Evolutionary conservation across 2,329 filamentous ascomycete genomes (phyloP), one percentile per base, ranked within the genome.

Genomic region (Xylaria sp.): DNA sequence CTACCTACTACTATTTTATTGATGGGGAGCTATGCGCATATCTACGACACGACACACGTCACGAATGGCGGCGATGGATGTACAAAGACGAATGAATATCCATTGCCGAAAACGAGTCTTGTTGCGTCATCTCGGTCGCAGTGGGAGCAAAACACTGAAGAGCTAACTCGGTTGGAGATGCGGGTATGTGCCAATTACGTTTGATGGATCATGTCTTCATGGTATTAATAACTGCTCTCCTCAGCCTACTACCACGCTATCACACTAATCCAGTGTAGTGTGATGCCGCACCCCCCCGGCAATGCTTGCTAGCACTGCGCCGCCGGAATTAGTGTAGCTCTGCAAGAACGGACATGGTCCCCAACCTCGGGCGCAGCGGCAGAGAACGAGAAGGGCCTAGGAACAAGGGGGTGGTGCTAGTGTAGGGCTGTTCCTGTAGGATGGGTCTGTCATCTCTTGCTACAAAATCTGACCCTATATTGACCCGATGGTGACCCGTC

Each of bases 281-380:
- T 2, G 9, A 25, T 25, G 25, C 15, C 15, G 46, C 28, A 28
- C 56, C 9, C 54, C 33, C 39, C 56, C 56, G 15, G 39, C 12
- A 46, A 28, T n/a, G 56, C 39, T 64, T 69, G 68, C 69, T 64
- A 73, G 65, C 68, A 67, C 73, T 61, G 66, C 69, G 57, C 64
- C 60, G 10, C 56, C 56, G 13, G 13, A 55, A 56, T 55, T 69
- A 64, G 58, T n/a, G 41, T 18, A 46, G 41, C 52, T 58, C 61
- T 65, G 68, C 70, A 58, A 63, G 46, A 52, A 60, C 55, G 64
- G 36, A 54, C 64, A 67, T 68, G 49, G 52, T 66, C 12, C 55
- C 64, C 54, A 63, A 62, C 65, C 49, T 67, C 59, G 68, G 65
- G 66, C 46, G 41, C 62, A 64, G 55, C 49, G 43, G 51, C 46